Base-by-base conservation (phyloP, 768 basidiomycete species). In the Xanthoconium purpureum region DNA sequence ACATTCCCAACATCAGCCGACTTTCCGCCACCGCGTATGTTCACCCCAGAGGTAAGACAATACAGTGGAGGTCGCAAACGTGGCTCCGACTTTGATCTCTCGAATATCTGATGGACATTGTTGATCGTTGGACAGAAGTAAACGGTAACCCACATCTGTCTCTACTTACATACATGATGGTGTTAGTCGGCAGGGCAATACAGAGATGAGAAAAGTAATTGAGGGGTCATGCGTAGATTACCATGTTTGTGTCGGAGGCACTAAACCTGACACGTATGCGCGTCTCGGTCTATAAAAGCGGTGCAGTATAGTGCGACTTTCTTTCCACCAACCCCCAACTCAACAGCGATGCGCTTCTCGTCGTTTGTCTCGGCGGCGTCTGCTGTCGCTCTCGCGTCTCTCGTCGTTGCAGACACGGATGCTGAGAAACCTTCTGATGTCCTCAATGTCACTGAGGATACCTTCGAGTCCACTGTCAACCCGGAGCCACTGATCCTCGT, bases 401-500 rank as follows among this genome's bases (percentile, higher is more conserved):
- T 79, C 69, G 83, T 78, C 62, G 65, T 77, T 55, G 85, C 82
- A 53, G 83, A 76, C 15, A 11, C 59, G 0, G 71, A 70, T 17
- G 32, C 67, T 13, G 77, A 83, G 38, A 65, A 61, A 15, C 35
- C 40, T 29, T 89, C 89, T 3, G 96, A 98, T 72, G 95, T 99
- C 60, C 59, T 94, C 47, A 87, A 78, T 70, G 76, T 98, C 58
- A 91, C 84, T 30, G 73, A 84, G 42, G 72, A 77, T 59, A 84
- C 78, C 65, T 95, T 97, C 70, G 81, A 88, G 61, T 74, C 80
- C 32, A 71, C 80, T 55, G 84, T 95, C 56, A 75, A 78, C 58
- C 71, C 77, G 4, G 90, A 92, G 67, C 70, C 85, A 18, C 75
- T 96, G 60, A 84, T 93, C 59, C 81, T 98, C 32, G 90, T 98